Conservation (phyloP, 768 basidiomycete genomes). For the Panaeolus cyanescens region DNA sequence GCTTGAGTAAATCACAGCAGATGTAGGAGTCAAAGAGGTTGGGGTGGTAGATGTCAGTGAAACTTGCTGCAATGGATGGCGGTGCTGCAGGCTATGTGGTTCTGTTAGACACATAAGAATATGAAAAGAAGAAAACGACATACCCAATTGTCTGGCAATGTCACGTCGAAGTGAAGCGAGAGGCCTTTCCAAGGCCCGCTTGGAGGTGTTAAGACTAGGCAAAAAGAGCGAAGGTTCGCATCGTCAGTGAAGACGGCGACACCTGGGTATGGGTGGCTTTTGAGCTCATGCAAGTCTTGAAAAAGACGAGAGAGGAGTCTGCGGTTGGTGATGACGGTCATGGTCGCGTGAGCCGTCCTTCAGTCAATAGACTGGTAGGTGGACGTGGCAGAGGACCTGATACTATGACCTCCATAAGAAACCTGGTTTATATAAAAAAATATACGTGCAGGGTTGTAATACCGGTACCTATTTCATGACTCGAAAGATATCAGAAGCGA, state of each 20-base stretch:
- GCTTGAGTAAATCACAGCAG: constrained; percentile 45
- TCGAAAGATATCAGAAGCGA: background rate
- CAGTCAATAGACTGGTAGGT: too few species aligned
- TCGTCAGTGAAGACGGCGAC: constrained; percentile 44
- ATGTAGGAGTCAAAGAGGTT: constrained; percentile 40
- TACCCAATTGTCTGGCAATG: constrained; percentile 41
- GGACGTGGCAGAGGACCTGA: background rate
- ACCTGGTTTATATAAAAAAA: background rate
- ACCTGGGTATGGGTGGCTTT: constrained; percentile 43
- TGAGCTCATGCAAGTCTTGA: constrained; percentile 42
- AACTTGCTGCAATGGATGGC: constrained; percentile 34
- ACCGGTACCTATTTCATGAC: background rate
- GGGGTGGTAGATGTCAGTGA: constrained; percentile 39
- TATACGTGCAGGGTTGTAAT: background rate
- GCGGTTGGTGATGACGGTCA: constrained; percentile 5
- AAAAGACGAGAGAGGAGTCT: constrained; percentile 37
- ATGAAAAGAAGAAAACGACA: constrained; percentile 4
- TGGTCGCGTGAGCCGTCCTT: background rate
- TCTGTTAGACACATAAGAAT: background rate
- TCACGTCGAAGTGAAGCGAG: constrained; percentile 41
- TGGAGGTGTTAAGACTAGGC: constrained; percentile 44
- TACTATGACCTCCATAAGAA: background rate
- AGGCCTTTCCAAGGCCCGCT: constrained; percentile 47
- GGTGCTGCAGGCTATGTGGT: constrained; percentile 35
- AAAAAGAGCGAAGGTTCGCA: constrained; percentile 40